phyloP scores from a whole-genome alignment of 257 asterid species.

The Solanum medicagineum region DNA sequence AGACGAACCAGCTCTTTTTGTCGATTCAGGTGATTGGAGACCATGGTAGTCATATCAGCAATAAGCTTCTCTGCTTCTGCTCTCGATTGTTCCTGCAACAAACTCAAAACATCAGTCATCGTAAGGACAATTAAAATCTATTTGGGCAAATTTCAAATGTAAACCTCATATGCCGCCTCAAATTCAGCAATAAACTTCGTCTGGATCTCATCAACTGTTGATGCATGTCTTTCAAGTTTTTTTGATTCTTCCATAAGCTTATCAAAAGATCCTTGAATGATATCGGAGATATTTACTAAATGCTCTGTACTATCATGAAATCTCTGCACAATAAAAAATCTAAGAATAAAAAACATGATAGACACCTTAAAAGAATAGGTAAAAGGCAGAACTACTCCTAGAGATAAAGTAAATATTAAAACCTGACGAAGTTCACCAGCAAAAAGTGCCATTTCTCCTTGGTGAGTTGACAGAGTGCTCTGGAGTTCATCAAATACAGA shows the following conservation, averaged over 20 bases:
- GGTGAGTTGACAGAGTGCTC: conserved; percentile 39
- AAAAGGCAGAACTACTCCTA: neutral
- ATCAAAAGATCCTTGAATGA: conserved; percentile 23
- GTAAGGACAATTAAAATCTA: neutral
- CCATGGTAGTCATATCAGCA: conserved; percentile 62
- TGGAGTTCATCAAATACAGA: conserved; percentile 54
- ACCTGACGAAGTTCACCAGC: conserved; percentile 85
- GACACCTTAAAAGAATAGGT: neutral
- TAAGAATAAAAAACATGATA: neutral
- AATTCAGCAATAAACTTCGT: conserved; percentile 50
- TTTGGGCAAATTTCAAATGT: neutral
- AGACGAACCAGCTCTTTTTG: conserved; percentile 61
- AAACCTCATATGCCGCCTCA: conserved; percentile 64
- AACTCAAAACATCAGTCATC: conserved; percentile 7
- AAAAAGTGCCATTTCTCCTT: conserved; percentile 56
- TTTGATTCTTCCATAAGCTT: conserved; percentile 32
- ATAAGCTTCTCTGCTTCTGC: conserved; percentile 63
- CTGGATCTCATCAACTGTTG: conserved; percentile 28
- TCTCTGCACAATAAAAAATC: conserved; percentile 22
- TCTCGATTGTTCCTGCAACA: conserved; percentile 51
- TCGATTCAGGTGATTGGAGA: conserved; percentile 54
- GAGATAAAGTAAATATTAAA: neutral
- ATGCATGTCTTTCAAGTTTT: conserved; percentile 26
- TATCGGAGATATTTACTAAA: conserved; percentile 26
- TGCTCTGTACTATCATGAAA: conserved; percentile 27